Evolutionary conservation across 1,284 basidiomycete species (phyloP), one percentile per base, ranked within the genome.

Genomic region (Hemileia vastatrix): DNA sequence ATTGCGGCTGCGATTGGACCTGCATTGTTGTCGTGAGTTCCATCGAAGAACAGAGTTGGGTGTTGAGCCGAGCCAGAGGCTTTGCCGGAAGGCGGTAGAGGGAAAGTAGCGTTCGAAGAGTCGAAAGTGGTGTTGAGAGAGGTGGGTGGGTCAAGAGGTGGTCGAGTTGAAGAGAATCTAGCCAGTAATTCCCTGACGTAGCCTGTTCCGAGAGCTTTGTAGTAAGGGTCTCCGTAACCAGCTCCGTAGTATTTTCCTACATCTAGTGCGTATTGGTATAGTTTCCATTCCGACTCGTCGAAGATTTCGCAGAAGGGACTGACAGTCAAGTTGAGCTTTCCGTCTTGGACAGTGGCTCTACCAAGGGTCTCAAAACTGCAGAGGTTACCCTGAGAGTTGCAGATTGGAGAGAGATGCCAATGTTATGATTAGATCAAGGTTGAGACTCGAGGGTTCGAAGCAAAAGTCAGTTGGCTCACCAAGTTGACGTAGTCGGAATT

Each of bases 241-340:
- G 54, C 65, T 23, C 66, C 66, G 9, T 57, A 33, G 50, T 57
- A 67, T 47, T 67, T 67, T 54, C 66, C 66, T 3, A 59, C 66
- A 40, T 65, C 64, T 36, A 49, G 43, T 1, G 54, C 58, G 51
- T 66, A 67, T 23, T 57, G 63, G 52, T 63, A 63, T 27, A 65
- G 27, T n/a, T 53, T 13, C 64, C 64, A 67, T 51, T 67, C 66
- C 11, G 27, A 54, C 5, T 45, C 21, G 19, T 51, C 53, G 44
- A 67, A 66, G 24, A 64, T 24, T 21, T 24, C 43, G 64, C 66
- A 67, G n/a, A 55, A 65, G 8, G 51, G n/a, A 27, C 54, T 57
- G 23, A 52, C 32, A 19, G 52, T 23, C 32, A 52, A 18, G 33
- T 27, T n/a, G 19, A 67, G 64, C 23, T 65, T 24, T 32, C 64